Base-by-base conservation (phyloP, 306 rosid species). In the Astragalus membranaceus region DNA sequence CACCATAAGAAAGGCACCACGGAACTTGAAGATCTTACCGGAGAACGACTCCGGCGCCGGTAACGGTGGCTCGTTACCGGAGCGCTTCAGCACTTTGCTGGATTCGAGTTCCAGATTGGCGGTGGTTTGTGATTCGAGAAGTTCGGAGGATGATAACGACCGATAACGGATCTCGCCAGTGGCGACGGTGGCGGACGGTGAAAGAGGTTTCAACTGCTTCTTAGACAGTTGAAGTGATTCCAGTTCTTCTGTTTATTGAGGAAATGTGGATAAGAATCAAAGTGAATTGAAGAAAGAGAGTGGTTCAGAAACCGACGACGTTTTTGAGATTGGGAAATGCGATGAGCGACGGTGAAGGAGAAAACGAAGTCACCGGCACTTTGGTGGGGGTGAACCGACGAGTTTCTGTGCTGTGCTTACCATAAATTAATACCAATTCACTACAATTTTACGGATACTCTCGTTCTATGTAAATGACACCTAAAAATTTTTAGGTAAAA, bases 141-240 rank as follows among this genome's bases (percentile, higher is more conserved):
- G 93, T 42, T 89, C 88, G 3, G 92, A 74, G 44, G 95, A 83
- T 2, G 92, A 90, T 2, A 88, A 85, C 44, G 95, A 84, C 73
- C 92, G 79, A 75, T 83, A 85, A 5, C 95, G 92, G 87, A 90
- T 90, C 92, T 85, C 88, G 41, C 87, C 90, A 89, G 83, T 85
- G 62, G 84, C 55, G 23, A 2, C 23, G 23, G 30, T 26, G 62
- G 85, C 74, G 50, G 88, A 33, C 33, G 91, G 73, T 43, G 87
- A 72, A 41, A 78, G 70, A 66, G 74, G 78, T 84, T 87, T 85
- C 52, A 75, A 65, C 36, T 80, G 78, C 64, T 20, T 10, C 84
- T 82, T 84, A 39, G 82, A 12, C 62, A 85, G 86, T 63, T 82
- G 90, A 15, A 74, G 68, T 65, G 90, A 80, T 79, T 90, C 89